Evolutionary conservation across 1,284 basidiomycete genomes (phyloP).

Genomic region (Athelia psychrophila): DNA sequence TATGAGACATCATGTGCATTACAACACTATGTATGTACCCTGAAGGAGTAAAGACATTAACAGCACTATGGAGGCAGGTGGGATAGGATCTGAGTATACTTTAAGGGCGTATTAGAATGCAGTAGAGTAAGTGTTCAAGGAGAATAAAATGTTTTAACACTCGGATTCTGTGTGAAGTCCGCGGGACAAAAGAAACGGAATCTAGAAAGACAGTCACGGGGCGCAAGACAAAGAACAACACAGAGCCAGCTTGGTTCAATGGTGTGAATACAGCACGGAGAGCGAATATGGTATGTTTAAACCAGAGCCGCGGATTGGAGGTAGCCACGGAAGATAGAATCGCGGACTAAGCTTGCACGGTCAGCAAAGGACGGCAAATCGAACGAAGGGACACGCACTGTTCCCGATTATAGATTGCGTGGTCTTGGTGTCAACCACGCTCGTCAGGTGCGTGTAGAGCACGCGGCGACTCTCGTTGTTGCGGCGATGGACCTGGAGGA

Average conservation of each 20-base stretch:
- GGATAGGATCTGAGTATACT: too few relatives aligned
- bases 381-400: slow-evolving; percentile 39
- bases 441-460: slow-evolving; percentile 77
- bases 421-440: slow-evolving; percentile 77
- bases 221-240: neutral
- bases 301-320: slow-evolving; percentile 69
- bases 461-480: slow-evolving; percentile 78
- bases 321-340: slow-evolving; percentile 72
- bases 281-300: slow-evolving; percentile 13
- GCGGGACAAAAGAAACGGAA: neutral
- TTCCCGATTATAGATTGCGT: slow-evolving; percentile 80
- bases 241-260: neutral
- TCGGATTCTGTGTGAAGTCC: too few relatives aligned
- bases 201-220: neutral
- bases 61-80: too few relatives aligned
- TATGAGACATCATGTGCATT: too few relatives aligned
- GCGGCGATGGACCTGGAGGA: slow-evolving; percentile 73
- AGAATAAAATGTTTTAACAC: too few relatives aligned
- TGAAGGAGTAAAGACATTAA: too few relatives aligned
- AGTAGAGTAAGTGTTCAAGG: too few relatives aligned
- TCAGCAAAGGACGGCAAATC: slow-evolving; percentile 7
- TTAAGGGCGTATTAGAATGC: too few relatives aligned
- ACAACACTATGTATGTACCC: too few relatives aligned
- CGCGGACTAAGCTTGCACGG: slow-evolving; percentile 46
- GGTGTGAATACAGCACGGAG: neutral